Evolutionary conservation across 441 rosid species (phyloP), one percentile per base, ranked within the genome.

Genomic region (Omphalea diandra): DNA sequence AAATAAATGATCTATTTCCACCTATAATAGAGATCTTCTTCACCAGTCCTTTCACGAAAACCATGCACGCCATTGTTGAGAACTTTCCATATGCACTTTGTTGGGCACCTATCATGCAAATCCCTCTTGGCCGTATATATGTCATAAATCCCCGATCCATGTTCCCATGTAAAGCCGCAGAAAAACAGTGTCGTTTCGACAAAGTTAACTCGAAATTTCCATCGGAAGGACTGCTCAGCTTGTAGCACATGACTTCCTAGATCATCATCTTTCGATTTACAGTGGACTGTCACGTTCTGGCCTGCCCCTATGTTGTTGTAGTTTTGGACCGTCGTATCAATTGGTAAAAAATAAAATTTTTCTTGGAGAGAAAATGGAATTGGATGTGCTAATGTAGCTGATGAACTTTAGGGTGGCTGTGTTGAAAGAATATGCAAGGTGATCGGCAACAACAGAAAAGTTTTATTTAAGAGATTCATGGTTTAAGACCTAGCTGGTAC

Each of bases 141-240:
- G 14, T 70, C 67, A 59, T 55, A 65, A 47, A 49, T 38, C 1
- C 70, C 56, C 10, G 33, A 11, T 22, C 61, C 70, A 49, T 58
- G n/a, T 17, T 3, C 27, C 66, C 67, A 64, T 26, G 54, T 43
- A 8, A 69, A 17, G 4, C 74, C 71, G n/a, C 71, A 75, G 18
- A 75, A 75, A 71, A 63, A 75, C 1, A 75, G 67, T 3, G 78
- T 75, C 11, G 63, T 22, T 14, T 10, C 46, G 0, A 35, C 5
- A 11, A 63, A 2, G 29, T 69, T 75, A 2, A 41, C 63, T 15
- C 47, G 10, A 22, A 75, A 75, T 12, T 64, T 12, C 68, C 73
- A 75, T 8, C 11, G 1, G 6, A 22, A 70, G 7, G 6, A 14
- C 20, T 27, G 8, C 0, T 17, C 36, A 3, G n/a, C 15, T 14